These are phyloP conservation scores for Magnolia kwangsiensis DNA, from an alignment of 164 flowering plant species.

Conservation along the genomic window DNA sequence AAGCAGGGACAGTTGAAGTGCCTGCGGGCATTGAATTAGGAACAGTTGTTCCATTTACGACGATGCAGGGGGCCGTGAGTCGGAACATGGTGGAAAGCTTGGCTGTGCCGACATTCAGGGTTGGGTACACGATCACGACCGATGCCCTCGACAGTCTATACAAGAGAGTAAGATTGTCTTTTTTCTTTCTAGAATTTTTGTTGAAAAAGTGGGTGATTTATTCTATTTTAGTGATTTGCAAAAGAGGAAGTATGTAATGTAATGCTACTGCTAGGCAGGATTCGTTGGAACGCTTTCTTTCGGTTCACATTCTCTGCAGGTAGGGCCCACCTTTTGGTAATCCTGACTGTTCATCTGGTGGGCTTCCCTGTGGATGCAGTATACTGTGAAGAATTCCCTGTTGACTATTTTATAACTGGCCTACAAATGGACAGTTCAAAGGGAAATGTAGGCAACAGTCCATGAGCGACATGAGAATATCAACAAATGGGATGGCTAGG, in stretches of 20 bases:
- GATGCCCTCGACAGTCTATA: constrained; percentile 89
- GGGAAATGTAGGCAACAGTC: background rate
- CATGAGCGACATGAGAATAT: background rate
- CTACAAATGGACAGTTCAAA: background rate
- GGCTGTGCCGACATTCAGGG: constrained; percentile 83
- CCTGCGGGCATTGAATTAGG: constrained; percentile 44
- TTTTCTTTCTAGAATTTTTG: background rate
- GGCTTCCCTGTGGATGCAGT: background rate
- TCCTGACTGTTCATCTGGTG: background rate
- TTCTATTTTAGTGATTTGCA: too few species aligned
- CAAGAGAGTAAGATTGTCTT: constrained; percentile 57
- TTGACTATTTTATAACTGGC: background rate
- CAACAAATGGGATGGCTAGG: background rate
- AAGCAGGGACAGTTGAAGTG: constrained; percentile 9
- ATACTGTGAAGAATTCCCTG: background rate
- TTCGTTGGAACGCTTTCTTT: background rate
- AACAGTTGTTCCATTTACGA: constrained; percentile 65
- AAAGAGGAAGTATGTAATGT: too few species aligned
- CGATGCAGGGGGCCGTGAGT: constrained; percentile 95
- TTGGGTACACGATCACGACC: constrained; percentile 85
- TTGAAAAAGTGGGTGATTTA: background rate
- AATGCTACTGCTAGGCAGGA: background rate
- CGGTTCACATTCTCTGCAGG: background rate
- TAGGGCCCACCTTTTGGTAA: background rate
- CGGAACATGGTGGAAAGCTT: constrained; percentile 94